phyloP scores from a whole-genome alignment of 2,329 filamentous ascomycete species.

The Talaromyces verruculosus region DNA sequence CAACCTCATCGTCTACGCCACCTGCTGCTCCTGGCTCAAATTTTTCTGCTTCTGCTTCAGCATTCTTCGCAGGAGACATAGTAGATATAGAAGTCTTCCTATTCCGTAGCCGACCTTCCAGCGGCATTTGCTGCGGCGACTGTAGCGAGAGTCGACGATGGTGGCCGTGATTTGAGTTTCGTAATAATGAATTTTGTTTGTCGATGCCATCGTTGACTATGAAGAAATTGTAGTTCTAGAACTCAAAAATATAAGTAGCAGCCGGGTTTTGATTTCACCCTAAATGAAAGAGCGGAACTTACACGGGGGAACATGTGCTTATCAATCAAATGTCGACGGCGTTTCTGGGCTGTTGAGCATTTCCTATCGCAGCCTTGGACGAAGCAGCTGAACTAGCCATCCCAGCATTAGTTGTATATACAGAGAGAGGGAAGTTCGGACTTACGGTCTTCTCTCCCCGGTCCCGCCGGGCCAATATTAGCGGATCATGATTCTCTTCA shows the following conservation, averaged over 20 bases:
- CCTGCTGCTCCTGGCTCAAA: not conserved
- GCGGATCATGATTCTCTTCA: constrained; percentile 84
- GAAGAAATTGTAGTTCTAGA: constrained; percentile 75
- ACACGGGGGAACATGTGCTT: constrained; percentile 85
- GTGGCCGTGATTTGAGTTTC: constrained; percentile 36
- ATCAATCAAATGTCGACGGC: constrained; percentile 84
- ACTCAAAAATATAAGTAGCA: not conserved
- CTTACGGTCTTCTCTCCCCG: constrained; percentile 80
- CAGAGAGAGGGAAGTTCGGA: not conserved
- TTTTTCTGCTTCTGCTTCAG: not conserved
- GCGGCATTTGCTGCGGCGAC: constrained; percentile 30
- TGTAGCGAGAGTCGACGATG: constrained; percentile 39
- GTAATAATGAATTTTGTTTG: constrained; percentile 73
- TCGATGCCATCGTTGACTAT: constrained; percentile 90
- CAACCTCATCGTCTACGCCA: constrained; percentile 28
- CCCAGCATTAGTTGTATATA: not conserved
- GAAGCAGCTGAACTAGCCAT: constrained; percentile 75
- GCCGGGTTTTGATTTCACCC: not conserved
- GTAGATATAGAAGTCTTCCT: constrained; percentile 33
- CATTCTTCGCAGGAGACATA: not conserved
- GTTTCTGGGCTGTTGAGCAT: constrained; percentile 79
- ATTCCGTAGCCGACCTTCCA: constrained; percentile 37
- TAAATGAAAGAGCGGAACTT: constrained; percentile 21
- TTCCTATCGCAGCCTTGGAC: constrained; percentile 83
- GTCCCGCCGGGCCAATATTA: constrained; percentile 69